Base-by-base conservation (phyloP, 2,329 filamentous ascomycete species). In the Verticillium nonalfalfae region DNA sequence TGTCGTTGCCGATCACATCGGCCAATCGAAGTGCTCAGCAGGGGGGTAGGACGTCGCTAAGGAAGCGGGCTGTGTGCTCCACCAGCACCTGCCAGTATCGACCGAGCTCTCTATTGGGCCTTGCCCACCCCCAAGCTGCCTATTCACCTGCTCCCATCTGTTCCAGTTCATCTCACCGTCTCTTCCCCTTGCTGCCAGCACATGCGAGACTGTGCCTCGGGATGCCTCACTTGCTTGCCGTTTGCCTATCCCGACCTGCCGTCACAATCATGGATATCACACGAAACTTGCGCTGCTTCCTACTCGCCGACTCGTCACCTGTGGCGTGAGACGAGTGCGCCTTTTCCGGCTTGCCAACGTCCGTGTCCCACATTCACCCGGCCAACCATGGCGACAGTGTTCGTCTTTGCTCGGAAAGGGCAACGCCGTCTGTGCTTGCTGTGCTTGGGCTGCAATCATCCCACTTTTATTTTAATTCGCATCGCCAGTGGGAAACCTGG, bases 1-100 rank as follows among this genome's bases (percentile, higher is more conserved):
- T 72, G 70, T 69, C 70, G 64, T 60, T 70, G 69, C 67, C 67
- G 67, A 61, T 67, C 50, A 62, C 60, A 26, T 61, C 61, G 64
- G 65, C 70, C 70, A 72, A 72, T 72, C 66, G 67, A 55, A 63
- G 64, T 56, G 60, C 63, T 63, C 63, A 58, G 59, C 66, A 59
- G 65, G 69, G 69, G 65, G 67, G 57, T 58, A 26, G 38, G 26
- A 39, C 33, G 57, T 38, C 57, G 55, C 36, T 56, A 59, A 60
- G 60, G 58, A 65, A 58, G 56, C 65, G 68, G 65, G 61, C 33
- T 35, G 55, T 57, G 55, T 71, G 69, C 70, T 56, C 54, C 54
- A 56, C 33, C 54, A 34, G 26, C 26, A 56, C 33, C 54, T 35
- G 31, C 54, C 26, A 56, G 26, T 31, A 56, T 56, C 34, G 18